Evolutionary conservation across 2,329 filamentous ascomycete genomes (phyloP).

Genomic region (Leptosphaerulina australis): DNA sequence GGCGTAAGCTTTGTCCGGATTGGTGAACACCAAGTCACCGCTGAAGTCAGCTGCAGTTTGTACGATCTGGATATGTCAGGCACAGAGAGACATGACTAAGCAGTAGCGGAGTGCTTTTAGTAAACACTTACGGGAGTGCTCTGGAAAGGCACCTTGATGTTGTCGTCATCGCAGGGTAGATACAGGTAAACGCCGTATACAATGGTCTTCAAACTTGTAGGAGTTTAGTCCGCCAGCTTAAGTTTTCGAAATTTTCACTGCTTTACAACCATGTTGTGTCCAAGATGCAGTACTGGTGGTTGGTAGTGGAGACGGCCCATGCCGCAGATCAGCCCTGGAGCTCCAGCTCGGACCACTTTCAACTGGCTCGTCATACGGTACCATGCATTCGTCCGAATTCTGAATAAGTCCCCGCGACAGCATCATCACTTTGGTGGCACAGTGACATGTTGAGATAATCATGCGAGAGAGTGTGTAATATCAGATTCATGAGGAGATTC

Average conservation of each 20-base stretch:
- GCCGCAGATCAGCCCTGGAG: conserved; percentile 13
- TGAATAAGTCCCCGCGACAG: conserved; percentile 3
- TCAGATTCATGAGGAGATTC: background rate
- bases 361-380: conserved; percentile 12
- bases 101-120: conserved; percentile 21
- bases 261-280: too few relatives aligned
- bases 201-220: background rate
- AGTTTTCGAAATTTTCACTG: too few relatives aligned
- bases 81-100: conserved; percentile 22
- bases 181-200: background rate
- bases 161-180: conserved; percentile 9
- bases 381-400: conserved; percentile 10
- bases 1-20: conserved; percentile 5
- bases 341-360: conserved; percentile 11
- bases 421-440: conserved; percentile 8
- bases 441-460: background rate
- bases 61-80: conserved; percentile 29
- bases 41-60: conserved; percentile 17
- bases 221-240: too few relatives aligned
- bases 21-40: background rate
- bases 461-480: background rate
- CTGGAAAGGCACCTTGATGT: conserved; percentile 19
- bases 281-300: conserved; percentile 4
- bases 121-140: conserved; percentile 35
- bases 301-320: conserved; percentile 3